A percentile compares a stretch with the other conserved stretches of the same genome.
phyloP scores from a whole-genome alignment of 2,329 filamentous ascomycete species.

The Dactylellina parvicollis region DNA sequence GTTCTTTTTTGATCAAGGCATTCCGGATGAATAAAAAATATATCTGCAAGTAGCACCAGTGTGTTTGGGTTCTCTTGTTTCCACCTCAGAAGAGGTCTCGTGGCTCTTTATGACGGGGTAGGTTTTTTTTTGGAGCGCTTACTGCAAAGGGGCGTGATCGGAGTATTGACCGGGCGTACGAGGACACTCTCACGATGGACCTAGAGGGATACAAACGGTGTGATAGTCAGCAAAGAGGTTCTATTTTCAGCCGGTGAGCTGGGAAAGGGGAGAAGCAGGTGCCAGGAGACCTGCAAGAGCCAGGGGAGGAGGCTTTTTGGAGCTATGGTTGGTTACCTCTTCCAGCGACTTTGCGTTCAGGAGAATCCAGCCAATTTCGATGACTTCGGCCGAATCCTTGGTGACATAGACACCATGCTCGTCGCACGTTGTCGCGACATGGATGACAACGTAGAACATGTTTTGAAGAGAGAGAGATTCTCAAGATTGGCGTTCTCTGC shows the following conservation, averaged over 20 bases:
- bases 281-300: background rate
- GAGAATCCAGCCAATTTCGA: slow-evolving; percentile 98
- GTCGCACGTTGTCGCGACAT: slow-evolving; percentile 98
- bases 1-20: background rate
- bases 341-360: slow-evolving; percentile 90
- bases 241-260: slow-evolving; percentile 34
- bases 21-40: slow-evolving; percentile 3
- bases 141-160: slow-evolving; percentile 98
- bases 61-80: background rate
- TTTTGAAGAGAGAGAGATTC: slow-evolving; percentile 67
- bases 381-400: slow-evolving; percentile 98
- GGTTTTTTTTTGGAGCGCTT: slow-evolving; percentile 66
- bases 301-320: slow-evolving; percentile 46
- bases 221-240: slow-evolving; percentile 32
- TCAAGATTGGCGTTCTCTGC: slow-evolving; percentile 61
- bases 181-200: slow-evolving; percentile 94
- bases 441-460: slow-evolving; percentile 96
- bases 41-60: slow-evolving; percentile 30
- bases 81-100: slow-evolving; percentile 28
- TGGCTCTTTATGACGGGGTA: slow-evolving; percentile 24
- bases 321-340: slow-evolving; percentile 75
- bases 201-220: slow-evolving; percentile 64
- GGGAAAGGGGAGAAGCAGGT: background rate
- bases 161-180: slow-evolving; percentile 97
- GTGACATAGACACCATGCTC: slow-evolving; percentile 99